Conservation (phyloP, 1,139 yeast genomes). For the Suhomyces panamericanus region DNA sequence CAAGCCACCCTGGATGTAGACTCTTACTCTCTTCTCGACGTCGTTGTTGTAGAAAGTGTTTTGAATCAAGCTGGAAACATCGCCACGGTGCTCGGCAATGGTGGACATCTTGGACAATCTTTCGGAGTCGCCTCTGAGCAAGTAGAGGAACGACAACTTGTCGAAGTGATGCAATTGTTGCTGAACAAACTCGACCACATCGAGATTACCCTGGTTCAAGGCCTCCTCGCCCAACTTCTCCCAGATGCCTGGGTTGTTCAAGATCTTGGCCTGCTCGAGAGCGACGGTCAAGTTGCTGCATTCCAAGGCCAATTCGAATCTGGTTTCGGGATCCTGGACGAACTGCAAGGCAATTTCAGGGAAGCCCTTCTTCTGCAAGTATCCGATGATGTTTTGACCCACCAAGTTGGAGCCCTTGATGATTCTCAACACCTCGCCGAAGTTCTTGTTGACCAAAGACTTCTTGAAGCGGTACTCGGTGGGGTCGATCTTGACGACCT, state of each 20-base stretch:
- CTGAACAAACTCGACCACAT: constrained; percentile 81
- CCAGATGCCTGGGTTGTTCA: constrained; percentile 75
- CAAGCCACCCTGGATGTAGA: constrained; percentile 77
- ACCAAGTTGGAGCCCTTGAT: constrained; percentile 88
- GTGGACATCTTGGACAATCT: constrained; percentile 81
- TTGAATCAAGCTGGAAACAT: constrained; percentile 75
- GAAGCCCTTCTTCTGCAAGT: constrained; percentile 91
- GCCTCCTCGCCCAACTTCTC: constrained; percentile 85
- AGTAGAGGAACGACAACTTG: constrained; percentile 83
- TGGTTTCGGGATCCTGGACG: constrained; percentile 93
- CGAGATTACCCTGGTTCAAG: constrained; percentile 81
- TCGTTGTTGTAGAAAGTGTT: constrained; percentile 80
- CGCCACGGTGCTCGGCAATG: constrained; percentile 89
- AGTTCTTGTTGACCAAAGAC: constrained; percentile 86
- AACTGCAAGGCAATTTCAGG: constrained; percentile 95
- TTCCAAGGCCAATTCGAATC: constrained; percentile 93
- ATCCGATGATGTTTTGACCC: constrained; percentile 95
- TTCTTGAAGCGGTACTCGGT: constrained; percentile 96
- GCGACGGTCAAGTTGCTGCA: constrained; percentile 89
- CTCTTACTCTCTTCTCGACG: constrained; percentile 70
- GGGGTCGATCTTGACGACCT: constrained; percentile 80
- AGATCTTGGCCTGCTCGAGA: constrained; percentile 79
- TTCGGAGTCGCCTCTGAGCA: constrained; percentile 75
- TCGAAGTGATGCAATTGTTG: constrained; percentile 88
- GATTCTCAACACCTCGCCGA: constrained; percentile 86